Conservation (phyloP, 2,329 filamentous ascomycete species). For the Arthroderma uncinatum region DNA sequence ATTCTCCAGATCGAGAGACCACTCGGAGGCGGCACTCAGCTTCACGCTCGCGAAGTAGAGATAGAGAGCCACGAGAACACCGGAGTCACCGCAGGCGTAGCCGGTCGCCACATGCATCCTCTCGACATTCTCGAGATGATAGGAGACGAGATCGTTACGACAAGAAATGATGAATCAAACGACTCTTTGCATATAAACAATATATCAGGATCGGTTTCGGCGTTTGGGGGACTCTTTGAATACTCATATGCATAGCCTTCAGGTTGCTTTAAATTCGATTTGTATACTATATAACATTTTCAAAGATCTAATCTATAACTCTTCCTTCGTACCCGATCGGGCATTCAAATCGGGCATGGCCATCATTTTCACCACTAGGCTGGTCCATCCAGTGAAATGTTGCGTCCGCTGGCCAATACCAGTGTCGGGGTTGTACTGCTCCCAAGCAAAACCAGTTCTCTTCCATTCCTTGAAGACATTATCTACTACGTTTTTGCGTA, state of each 20-base stretch:
- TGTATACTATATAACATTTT: constrained; percentile 10
- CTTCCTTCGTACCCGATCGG: constrained; percentile 33
- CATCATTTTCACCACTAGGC: constrained; percentile 94
- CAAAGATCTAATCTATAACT: constrained; percentile 31
- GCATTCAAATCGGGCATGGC: constrained; percentile 62
- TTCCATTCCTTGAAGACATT: constrained; percentile 83
- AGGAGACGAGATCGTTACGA: background rate
- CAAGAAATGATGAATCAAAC: background rate
- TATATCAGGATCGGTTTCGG: background rate
- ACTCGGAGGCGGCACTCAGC: constrained; percentile 18
- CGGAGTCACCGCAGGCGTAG: constrained; percentile 16
- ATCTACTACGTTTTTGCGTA: constrained; percentile 75
- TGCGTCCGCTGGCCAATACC: constrained; percentile 89
- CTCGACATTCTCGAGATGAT: constrained; percentile 15
- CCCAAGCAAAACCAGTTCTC: constrained; percentile 92
- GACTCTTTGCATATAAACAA: no score
- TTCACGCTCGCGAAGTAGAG: constrained; percentile 24
- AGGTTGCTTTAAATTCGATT: constrained; percentile 8
- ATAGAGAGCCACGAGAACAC: constrained; percentile 20
- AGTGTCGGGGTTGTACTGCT: constrained; percentile 92
- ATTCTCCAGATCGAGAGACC: constrained; percentile 20
- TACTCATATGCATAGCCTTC: background rate
- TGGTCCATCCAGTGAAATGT: constrained; percentile 99
- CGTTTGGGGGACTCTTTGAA: background rate
- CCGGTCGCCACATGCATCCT: constrained; percentile 11